Base-by-base conservation (phyloP, 805 yeast genomes). In the Tetrapisispora taiwanensis region DNA sequence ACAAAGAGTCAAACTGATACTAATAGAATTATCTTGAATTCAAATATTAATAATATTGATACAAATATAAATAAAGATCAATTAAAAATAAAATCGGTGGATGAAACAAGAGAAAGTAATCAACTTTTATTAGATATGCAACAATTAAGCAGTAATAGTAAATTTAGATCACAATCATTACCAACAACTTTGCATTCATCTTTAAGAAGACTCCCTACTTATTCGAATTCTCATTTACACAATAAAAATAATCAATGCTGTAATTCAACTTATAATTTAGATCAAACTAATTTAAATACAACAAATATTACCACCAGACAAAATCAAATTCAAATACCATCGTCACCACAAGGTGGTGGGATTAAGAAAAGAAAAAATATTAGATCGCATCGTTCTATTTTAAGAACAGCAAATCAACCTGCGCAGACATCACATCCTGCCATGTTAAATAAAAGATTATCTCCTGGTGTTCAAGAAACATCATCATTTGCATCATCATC, bases 111-210 rank as follows among this genome's bases (percentile, higher is more conserved):
- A 3, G 35, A 41, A 22, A 19, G 14, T 5, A 22, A 39, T 14
- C 26, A 41, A 26, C 20, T 34, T 15, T 7, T 20, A 30, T 24
- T 15, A 32, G 28, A 33, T 30, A 40, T 20, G 20, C 36, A 27
- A 32, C 35, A 26, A n/a, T 14, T 20, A 19, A 31, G 24, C 20
- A 19, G 20, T 4, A 18, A 27, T 12, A 26, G 20, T 30, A 42
- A 53, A 48, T 48, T 51, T 30, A 53, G 66, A 42, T 61, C 66
- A n/a, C 58, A 58, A 42, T 61, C 66, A 10, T 60, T 61, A 8
- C 66, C 66, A 15, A 56, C 61, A 8, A 60, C 60, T 19, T 44
- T 59, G 43, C 66, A 60, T 52, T 61, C 66, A 6, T 60, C 66
- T 3, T 45, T 60, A 15, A 53, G 56, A 39, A 54, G 55, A 42